Percentiles rank a stretch among this genome's conserved stretches.
phyloP scores from a whole-genome alignment of 305 asterid species.

The Nicotiana rustica region DNA sequence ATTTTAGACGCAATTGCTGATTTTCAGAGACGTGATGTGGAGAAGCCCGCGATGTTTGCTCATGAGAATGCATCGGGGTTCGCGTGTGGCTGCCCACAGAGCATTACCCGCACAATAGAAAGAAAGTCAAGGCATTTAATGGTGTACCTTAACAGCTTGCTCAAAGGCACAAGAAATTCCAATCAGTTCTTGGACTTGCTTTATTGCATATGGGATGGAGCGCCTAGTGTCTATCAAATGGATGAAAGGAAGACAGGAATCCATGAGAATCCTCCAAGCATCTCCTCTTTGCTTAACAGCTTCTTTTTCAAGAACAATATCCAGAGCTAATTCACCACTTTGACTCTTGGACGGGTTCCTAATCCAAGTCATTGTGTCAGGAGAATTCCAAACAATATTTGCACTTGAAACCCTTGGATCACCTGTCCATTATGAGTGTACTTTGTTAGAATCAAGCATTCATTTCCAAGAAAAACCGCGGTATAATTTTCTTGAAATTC shows the following conservation, averaged over 20 bases:
- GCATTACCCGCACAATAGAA: conserved; percentile 7
- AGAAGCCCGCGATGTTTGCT: not conserved
- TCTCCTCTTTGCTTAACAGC: conserved; percentile 85
- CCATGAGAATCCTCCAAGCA: conserved; percentile 94
- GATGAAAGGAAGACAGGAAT: conserved; percentile 84
- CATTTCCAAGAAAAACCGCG: not conserved
- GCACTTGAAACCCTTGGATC: conserved; percentile 88
- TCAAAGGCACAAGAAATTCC: conserved; percentile 98
- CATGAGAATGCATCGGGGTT: not conserved
- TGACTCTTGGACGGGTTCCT: conserved; percentile 68
- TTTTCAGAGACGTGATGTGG: conserved; percentile 13
- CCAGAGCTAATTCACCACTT: conserved; percentile 86
- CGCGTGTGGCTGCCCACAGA: not conserved
- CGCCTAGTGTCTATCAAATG: conserved; percentile 85
- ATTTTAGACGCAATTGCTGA: no score
- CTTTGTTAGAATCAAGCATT: conserved; percentile 23
- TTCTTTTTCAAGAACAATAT: conserved; percentile 79
- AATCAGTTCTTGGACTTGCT: conserved; percentile 91
- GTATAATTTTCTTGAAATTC: conserved; percentile 8
- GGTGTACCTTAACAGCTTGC: conserved; percentile 96
- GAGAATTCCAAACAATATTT: conserved; percentile 72
- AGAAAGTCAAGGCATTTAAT: not conserved
- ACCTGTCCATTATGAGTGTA: conserved; percentile 57
- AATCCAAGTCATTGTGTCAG: conserved; percentile 80
- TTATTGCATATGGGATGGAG: conserved; percentile 84